Base-by-base conservation (phyloP, 2,329 filamentous ascomycete genomes). In the Ophiostoma quercus region DNA sequence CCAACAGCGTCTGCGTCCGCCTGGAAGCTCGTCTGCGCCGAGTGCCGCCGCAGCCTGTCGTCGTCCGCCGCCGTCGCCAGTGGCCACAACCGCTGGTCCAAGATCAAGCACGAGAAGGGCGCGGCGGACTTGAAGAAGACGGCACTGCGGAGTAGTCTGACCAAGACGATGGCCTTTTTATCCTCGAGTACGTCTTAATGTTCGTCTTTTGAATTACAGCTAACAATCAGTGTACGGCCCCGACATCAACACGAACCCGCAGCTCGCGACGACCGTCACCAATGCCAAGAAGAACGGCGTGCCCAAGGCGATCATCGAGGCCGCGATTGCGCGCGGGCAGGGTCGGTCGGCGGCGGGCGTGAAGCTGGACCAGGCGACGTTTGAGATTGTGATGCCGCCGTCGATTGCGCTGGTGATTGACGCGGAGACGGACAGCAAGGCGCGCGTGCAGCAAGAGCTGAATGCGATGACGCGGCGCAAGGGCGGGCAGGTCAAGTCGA, bases 81-180 rank as follows among this genome's bases (percentile, higher is more conserved):
- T 32, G 93, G 93, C 16, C 93, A 97, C 80, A 97, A 90, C 79
- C 91, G 93, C 78, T 99, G 95, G 95, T 93, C 92, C 71, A 96
- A 95, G 76, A 98, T 97, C 80, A 92, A 90, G 77, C 95, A 98
- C 79, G 92, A 95, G 79, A 99, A 99, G 80, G 93, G 90, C 68
- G 92, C 90, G 72, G 90, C 89, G 71, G 95, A 99, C 79, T 85
- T 85, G 71, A 89, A 89, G 75, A 97, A 94, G 80, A 92, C 88
- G 79, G 85, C 85, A 62, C 84, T 89, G 74, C 89, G 93, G 39
- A 86, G 84, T 66, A 79, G 84, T 63, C 85, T 96, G 75, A 84
- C 89, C 29, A 89, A 91, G 74, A 87, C 90, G 71, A 90, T 98
- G 70, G 86, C 89, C 67, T 85, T 89, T 72, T 89, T 89, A 71